Base-by-base conservation (phyloP, 371 early-diverging fungal species). In the Zopfochytrium polystomum region DNA sequence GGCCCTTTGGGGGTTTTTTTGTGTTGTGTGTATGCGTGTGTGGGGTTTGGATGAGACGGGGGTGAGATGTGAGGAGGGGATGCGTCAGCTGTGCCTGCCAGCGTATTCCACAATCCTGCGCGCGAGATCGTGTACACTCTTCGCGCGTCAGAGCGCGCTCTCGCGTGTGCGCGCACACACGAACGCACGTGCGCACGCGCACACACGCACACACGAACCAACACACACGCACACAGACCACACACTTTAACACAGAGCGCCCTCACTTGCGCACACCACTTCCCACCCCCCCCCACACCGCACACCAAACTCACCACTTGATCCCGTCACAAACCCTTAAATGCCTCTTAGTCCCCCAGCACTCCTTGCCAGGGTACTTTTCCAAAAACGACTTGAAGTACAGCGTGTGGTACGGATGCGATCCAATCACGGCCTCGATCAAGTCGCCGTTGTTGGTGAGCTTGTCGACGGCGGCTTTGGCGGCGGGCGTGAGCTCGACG, bases 371-470 rank as follows among this genome's bases (percentile, higher is more conserved):
- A 3, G 68, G 68, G 31, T 58, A 67, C 26, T 23, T 9, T 26
- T 45, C 23, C 51, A 58, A 31, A 45, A 67, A 67, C n/a, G 9
- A 35, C 20, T 26, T 42, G 32, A 67, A 63, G 22, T n/a, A 26
- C 3, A 67, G 33, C 3, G 63, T 62, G 60, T 67, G 68, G 54
- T 33, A 62, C 18, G 68, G 62, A 32, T 67, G 63, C 7, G 68
- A 63, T 3, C 51, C 68, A 2, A 67, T 31, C 18, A 67, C 56
- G 6, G 63, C 60, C 33, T 61, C 67, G 26, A 67, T 62, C 18
- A 67, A 52, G 15, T 31, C 30, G 3, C 67, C 62, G 35, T 54
- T 54, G 18, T 56, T 25, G 9, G 66, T 66, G 26, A 66, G 31
- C 2, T 20, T 53, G 45, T 57, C 52, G 31, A 62, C 49, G 46